These are phyloP conservation scores for Aspergillus funiculosus DNA, from an alignment of 495 filamentous ascomycete species.

Conservation along the genomic window DNA sequence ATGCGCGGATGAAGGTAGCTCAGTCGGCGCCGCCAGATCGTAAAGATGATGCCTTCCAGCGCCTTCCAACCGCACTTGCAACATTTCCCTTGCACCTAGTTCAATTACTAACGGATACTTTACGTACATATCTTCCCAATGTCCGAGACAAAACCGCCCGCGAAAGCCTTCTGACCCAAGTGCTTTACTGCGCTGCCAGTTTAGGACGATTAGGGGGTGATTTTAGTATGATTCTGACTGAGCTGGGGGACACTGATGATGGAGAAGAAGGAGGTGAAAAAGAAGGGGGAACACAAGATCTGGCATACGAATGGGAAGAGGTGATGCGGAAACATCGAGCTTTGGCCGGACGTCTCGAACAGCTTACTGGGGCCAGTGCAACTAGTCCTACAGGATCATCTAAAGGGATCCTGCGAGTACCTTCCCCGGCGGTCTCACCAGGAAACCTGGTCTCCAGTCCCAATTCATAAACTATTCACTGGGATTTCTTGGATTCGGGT, in stretches of 20 bases:
- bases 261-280: constrained; percentile 37
- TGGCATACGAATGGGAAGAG: constrained; percentile 73
- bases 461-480: background rate
- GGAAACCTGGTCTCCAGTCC: background rate
- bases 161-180: constrained; percentile 88
- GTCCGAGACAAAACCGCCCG: constrained; percentile 69
- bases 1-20: constrained; percentile 27
- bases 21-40: constrained; percentile 18
- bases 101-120: constrained; percentile 69
- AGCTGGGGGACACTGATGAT: constrained; percentile 54
- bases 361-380: constrained; percentile 48
- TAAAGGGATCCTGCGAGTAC: constrained; percentile 15
- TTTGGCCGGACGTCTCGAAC: constrained; percentile 79
- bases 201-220: constrained; percentile 87
- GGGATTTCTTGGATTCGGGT: too few relatives aligned
- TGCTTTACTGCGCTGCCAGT: constrained; percentile 92
- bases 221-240: constrained; percentile 81
- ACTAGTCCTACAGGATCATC: constrained; percentile 13
- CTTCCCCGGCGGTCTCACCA: constrained; percentile 11
- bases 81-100: constrained; percentile 87
- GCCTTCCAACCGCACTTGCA: constrained; percentile 68
- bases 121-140: constrained; percentile 75
- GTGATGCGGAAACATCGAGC: constrained; percentile 85
- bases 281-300: constrained; percentile 29
- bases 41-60: constrained; percentile 54